These are phyloP conservation scores for Talaromyces verruculosus DNA, from an alignment of 2,329 filamentous ascomycete species.

Conservation along the genomic window DNA sequence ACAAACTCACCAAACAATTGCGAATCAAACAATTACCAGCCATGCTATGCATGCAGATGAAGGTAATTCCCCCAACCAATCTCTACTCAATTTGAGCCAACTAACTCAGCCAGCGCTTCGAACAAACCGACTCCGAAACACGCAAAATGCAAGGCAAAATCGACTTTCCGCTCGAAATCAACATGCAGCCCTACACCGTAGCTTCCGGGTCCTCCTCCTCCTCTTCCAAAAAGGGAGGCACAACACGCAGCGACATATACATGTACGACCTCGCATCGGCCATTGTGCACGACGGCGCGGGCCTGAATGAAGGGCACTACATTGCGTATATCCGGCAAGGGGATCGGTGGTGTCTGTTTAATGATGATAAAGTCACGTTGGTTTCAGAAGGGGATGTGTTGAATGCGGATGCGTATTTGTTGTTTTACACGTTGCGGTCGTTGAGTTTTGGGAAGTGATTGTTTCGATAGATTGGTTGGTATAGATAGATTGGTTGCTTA, in stretches of 20 bases:
- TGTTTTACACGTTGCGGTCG: constrained; percentile 67
- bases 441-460: constrained; percentile 25
- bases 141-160: constrained; percentile 88
- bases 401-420: constrained; percentile 79
- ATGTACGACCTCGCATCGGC: constrained; percentile 86
- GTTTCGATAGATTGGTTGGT: neutral
- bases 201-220: constrained; percentile 52
- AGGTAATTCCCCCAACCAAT: too few species aligned
- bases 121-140: constrained; percentile 71
- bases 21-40: constrained; percentile 83
- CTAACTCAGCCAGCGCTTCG: constrained; percentile 55
- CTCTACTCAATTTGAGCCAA: too few species aligned
- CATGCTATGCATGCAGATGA: constrained; percentile 87
- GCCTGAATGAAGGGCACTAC: constrained; percentile 90
- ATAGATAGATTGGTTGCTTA: neutral
- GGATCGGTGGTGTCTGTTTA: constrained; percentile 92
- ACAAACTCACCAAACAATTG: constrained; percentile 80
- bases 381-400: constrained; percentile 83
- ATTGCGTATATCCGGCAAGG: constrained; percentile 83
- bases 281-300: constrained; percentile 81
- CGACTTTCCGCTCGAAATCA: constrained; percentile 79
- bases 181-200: constrained; percentile 81
- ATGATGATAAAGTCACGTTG: constrained; percentile 87
- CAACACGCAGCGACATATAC: constrained; percentile 53
- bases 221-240: constrained; percentile 27